Evolutionary conservation across 2,329 filamentous ascomycete genomes (phyloP).

Genomic region (Arthrobotrys sphaeroides): DNA sequence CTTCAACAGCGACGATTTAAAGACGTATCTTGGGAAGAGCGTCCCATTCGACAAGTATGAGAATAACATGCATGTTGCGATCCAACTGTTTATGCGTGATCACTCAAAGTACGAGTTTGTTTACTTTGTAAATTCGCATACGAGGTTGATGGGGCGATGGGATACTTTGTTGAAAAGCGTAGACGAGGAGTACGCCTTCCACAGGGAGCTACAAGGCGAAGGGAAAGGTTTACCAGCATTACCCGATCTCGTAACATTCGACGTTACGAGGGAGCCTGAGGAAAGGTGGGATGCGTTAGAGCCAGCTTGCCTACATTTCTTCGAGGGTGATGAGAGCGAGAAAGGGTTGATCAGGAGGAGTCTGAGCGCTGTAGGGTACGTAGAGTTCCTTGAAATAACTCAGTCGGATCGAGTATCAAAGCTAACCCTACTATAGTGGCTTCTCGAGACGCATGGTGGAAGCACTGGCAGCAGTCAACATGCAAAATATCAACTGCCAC

Average conservation of each 20-base stretch:
- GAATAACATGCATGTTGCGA: slow-evolving; percentile 36
- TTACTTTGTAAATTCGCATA: slow-evolving; percentile 23
- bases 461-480: slow-evolving; percentile 40
- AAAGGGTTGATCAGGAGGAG: slow-evolving; percentile 27
- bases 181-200: slow-evolving; percentile 48
- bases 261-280: slow-evolving; percentile 38
- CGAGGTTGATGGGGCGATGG: slow-evolving; percentile 41
- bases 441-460: slow-evolving; percentile 44
- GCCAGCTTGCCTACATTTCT: slow-evolving; percentile 34
- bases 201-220: slow-evolving; percentile 20
- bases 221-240: background rate
- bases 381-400: background rate
- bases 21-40: slow-evolving; percentile 22
- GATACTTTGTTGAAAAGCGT: slow-evolving; percentile 42
- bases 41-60: slow-evolving; percentile 38
- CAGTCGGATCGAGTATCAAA: background rate
- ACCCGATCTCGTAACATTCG: slow-evolving; percentile 47
- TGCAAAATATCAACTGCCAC: slow-evolving; percentile 44
- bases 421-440: slow-evolving; percentile 22
- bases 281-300: slow-evolving; percentile 38
- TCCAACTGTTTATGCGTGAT: slow-evolving; percentile 50
- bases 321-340: slow-evolving; percentile 1
- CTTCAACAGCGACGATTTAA: slow-evolving; percentile 37
- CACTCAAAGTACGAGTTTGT: slow-evolving; percentile 41
- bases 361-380: slow-evolving; percentile 39